Conservation (phyloP, 2,329 filamentous ascomycete genomes). For the Trichoderma simmonsii region DNA sequence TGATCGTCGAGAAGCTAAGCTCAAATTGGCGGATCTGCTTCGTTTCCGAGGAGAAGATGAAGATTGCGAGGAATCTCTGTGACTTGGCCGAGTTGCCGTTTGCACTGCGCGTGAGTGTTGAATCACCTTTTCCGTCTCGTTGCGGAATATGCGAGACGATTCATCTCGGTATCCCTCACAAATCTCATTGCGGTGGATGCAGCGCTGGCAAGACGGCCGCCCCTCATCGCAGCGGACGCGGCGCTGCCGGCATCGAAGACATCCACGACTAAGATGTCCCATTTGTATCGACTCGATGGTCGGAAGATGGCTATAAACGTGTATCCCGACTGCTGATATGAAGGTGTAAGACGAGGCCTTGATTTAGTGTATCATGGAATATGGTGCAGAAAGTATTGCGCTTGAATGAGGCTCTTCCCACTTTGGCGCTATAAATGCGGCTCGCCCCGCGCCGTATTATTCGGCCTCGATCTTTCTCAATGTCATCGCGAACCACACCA, state of each 20-base stretch:
- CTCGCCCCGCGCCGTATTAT: too few relatives aligned
- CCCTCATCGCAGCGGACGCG: slow-evolving; percentile 35
- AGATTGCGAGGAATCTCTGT: not conserved
- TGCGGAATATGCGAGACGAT: slow-evolving; percentile 34
- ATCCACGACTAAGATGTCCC: slow-evolving; percentile 32
- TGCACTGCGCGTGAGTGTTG: slow-evolving; percentile 1
- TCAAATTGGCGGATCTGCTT: not conserved
- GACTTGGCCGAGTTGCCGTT: slow-evolving; percentile 8
- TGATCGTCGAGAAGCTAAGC: not conserved
- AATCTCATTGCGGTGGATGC: slow-evolving; percentile 35
- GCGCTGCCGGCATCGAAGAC: slow-evolving; percentile 32
- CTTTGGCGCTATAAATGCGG: too few relatives aligned
- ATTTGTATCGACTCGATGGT: slow-evolving; percentile 18
- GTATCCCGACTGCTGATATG: not conserved
- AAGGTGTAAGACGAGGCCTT: not conserved
- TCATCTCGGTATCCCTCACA: slow-evolving; percentile 41
- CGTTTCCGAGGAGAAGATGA: not conserved
- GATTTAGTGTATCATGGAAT: not conserved
- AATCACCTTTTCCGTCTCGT: slow-evolving; percentile 35
- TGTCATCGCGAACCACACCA: not conserved
- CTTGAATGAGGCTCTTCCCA: too few relatives aligned
- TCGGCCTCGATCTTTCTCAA: not conserved
- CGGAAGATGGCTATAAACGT: not conserved
- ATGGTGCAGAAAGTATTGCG: too few relatives aligned
- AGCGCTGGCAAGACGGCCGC: slow-evolving; percentile 36